Evolutionary conservation across 306 rosid genomes (phyloP).

Genomic region (Trifolium subterraneum): DNA sequence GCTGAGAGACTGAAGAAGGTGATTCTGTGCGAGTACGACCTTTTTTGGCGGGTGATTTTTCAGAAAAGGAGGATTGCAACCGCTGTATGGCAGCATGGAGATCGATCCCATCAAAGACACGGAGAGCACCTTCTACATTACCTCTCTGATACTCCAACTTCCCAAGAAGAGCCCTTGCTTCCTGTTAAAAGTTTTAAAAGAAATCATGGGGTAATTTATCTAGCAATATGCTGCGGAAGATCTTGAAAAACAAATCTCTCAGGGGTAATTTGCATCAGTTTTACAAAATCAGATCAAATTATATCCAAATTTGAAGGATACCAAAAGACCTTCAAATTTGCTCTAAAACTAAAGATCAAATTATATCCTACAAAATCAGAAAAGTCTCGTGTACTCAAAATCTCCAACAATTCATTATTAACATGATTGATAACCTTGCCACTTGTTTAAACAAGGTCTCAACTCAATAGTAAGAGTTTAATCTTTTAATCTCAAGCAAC

Average conservation of each 20-base stretch:
- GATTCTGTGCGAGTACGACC: conserved; percentile 67
- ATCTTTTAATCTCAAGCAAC: too few species aligned
- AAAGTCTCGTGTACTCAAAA: conserved; percentile 19
- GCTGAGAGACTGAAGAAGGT: conserved; percentile 71
- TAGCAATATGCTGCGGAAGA: conserved; percentile 14
- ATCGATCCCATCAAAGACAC: conserved; percentile 93
- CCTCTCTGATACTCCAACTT: conserved; percentile 99
- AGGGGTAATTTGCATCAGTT: neutral
- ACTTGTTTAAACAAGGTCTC: neutral
- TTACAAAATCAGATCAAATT: too few species aligned
- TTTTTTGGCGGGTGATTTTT: conserved; percentile 65
- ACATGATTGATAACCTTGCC: conserved; percentile 7
- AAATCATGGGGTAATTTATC: conserved; percentile 28
- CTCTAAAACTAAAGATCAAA: neutral
- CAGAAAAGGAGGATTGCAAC: conserved; percentile 75
- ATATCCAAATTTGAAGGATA: too few species aligned
- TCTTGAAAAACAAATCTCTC: neutral
- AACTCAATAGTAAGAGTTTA: too few species aligned
- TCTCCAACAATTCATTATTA: conserved; percentile 15
- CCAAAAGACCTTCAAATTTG: neutral
- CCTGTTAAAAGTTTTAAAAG: conserved; percentile 57
- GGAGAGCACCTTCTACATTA: conserved; percentile 90
- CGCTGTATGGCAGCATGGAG: conserved; percentile 91
- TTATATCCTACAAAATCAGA: conserved; percentile 15
- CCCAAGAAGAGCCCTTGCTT: conserved; percentile 98